A percentile compares a stretch with the other conserved stretches of the same genome.
These are phyloP conservation scores for Parathielavia hyrcaniae DNA, from an alignment of 495 filamentous ascomycete species.

Conservation along the genomic window DNA sequence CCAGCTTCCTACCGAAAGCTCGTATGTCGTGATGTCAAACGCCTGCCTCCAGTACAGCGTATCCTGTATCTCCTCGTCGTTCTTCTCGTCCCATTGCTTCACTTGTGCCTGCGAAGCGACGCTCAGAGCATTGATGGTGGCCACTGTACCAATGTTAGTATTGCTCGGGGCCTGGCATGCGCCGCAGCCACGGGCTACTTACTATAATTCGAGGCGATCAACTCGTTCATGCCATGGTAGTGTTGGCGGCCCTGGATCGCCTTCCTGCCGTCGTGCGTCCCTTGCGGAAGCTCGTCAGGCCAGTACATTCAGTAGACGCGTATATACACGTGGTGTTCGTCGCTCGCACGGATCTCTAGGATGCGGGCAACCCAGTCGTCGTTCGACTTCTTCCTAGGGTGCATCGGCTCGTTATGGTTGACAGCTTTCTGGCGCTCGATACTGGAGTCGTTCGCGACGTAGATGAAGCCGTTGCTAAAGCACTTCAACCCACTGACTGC, in stretches of 20 bases:
- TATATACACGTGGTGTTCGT: slow-evolving; percentile 64
- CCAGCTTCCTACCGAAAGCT: slow-evolving; percentile 50
- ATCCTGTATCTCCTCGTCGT: slow-evolving; percentile 52
- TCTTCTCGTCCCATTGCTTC: slow-evolving; percentile 53
- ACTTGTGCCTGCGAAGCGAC: slow-evolving; percentile 44
- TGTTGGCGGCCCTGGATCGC: slow-evolving; percentile 47
- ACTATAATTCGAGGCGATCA: slow-evolving; percentile 70
- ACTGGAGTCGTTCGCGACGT: slow-evolving; percentile 50
- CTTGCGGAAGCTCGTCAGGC: slow-evolving; percentile 59
- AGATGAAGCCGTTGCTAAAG: slow-evolving; percentile 54
- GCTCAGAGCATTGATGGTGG: slow-evolving; percentile 49
- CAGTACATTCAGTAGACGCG: slow-evolving; percentile 72
- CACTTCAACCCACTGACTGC: slow-evolving; percentile 55
- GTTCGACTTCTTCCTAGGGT: slow-evolving; percentile 41
- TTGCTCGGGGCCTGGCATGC: too few species aligned
- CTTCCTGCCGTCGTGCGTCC: slow-evolving; percentile 43
- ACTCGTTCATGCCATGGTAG: slow-evolving; percentile 62
- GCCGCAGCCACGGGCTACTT: slow-evolving; percentile 33
- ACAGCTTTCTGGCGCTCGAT: slow-evolving; percentile 46
- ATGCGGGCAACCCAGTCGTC: slow-evolving; percentile 68
- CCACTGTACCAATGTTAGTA: slow-evolving; percentile 41
- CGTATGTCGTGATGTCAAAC: slow-evolving; percentile 49
- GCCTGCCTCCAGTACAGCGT: slow-evolving; percentile 62
- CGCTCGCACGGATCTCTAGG: slow-evolving; percentile 62
- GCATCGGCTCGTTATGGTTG: slow-evolving; percentile 36